Evolutionary conservation across 345 rosid species (phyloP).

Genomic region (Citrus inodora): DNA sequence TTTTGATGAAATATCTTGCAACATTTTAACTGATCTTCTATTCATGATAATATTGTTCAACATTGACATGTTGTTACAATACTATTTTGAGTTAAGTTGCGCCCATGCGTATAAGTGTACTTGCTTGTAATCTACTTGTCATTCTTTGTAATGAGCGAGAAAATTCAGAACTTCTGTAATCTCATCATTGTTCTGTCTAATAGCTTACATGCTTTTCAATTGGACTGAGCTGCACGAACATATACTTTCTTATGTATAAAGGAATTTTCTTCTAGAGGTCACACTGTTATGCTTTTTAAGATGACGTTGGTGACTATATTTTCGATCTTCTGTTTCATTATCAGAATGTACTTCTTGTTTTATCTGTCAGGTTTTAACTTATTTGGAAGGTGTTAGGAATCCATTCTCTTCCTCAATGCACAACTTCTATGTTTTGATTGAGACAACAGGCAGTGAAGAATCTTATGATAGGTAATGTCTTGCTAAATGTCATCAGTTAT

Average conservation of each 20-base stretch:
- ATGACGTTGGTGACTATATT: background rate
- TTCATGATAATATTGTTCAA: background rate
- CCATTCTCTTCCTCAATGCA: constrained; percentile 67
- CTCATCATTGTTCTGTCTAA: background rate
- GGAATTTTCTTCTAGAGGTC: background rate
- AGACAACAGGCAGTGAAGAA: constrained; percentile 83
- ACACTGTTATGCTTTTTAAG: background rate
- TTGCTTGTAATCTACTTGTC: background rate
- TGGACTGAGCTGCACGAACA: background rate
- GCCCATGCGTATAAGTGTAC: background rate
- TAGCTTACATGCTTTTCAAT: background rate
- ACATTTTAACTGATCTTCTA: background rate
- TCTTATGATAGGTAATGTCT: constrained; percentile 55
- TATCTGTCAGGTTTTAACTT: constrained; percentile 57
- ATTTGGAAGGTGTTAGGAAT: constrained; percentile 84
- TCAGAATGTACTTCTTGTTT: background rate
- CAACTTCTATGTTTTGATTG: constrained; percentile 85
- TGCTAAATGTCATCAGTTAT: background rate
- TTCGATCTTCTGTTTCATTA: background rate
- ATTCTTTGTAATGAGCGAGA: background rate
- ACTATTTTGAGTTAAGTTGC: background rate
- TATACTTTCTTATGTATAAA: background rate
- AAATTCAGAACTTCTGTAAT: background rate
- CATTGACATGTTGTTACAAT: background rate
- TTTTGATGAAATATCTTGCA: background rate